Evolutionary conservation across 345 rosid genomes (phyloP).

Genomic region (Ailanthus altissimus): DNA sequence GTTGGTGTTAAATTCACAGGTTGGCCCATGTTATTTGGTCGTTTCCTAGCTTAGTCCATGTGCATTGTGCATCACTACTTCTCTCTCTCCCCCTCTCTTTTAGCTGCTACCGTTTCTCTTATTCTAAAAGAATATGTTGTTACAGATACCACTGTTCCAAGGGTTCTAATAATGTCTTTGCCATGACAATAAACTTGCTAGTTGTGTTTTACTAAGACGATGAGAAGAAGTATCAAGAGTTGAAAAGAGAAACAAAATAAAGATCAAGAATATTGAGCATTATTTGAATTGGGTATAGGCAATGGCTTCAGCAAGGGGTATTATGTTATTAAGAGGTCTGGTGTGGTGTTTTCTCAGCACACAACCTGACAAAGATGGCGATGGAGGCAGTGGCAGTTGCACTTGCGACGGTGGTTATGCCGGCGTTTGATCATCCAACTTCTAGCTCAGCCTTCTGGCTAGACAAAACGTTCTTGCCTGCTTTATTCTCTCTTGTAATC

Average conservation of each 20-base stretch:
- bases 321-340: conserved; percentile 57
- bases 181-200: conserved; percentile 8
- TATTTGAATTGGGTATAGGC: conserved; percentile 60
- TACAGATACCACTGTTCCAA: not conserved
- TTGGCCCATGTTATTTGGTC: conserved; percentile 32
- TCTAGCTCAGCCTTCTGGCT: not conserved
- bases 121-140: not conserved
- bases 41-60: conserved; percentile 31
- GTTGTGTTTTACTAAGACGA: conserved; percentile 5
- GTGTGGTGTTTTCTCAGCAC: conserved; percentile 72
- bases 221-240: conserved; percentile 4
- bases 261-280: conserved; percentile 42
- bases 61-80: conserved; percentile 22
- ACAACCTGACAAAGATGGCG: conserved; percentile 44
- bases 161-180: not conserved
- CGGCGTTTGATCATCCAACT: conserved; percentile 34
- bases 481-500: too few species aligned
- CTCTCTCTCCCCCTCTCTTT: not conserved
- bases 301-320: conserved; percentile 64
- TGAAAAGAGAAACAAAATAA: not conserved
- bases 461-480: not conserved
- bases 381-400: conserved; percentile 41
- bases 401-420: conserved; percentile 52
- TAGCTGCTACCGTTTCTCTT: not conserved
- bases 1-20: conserved; percentile 24